Percentiles rank a stretch among this genome's conserved stretches.
Conservation (phyloP, 208 protist species). For the Leishmania major region DNA sequence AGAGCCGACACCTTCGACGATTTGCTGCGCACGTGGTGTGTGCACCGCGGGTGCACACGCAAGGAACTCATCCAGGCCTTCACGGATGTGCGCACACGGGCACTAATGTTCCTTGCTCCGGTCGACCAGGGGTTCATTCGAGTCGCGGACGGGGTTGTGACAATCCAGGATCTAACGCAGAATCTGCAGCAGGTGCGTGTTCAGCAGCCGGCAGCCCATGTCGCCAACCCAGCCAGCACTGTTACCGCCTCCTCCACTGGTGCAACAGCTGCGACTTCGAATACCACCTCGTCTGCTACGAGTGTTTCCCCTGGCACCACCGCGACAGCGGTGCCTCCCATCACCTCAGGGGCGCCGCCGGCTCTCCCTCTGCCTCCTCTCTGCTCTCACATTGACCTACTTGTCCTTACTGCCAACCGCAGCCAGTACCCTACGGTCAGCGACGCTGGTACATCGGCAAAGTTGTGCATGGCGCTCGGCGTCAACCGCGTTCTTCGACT, state of each 20-base stretch:
- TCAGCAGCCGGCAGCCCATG: background rate
- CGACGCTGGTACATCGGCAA: conserved; percentile 49
- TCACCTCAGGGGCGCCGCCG: background rate
- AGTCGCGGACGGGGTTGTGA: conserved; percentile 76
- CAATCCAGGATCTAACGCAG: conserved; percentile 37
- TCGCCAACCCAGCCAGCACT: background rate
- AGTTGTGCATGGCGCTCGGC: conserved; percentile 66
- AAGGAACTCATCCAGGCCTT: conserved; percentile 80
- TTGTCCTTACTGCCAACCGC: conserved; percentile 64
- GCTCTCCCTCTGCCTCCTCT: conserved; percentile 25
- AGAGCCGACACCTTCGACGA: conserved; percentile 26
- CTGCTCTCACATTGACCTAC: conserved; percentile 47
- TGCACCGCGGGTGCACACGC: conserved; percentile 74
- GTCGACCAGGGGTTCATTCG: conserved; percentile 48
- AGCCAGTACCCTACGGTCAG: conserved; percentile 32
- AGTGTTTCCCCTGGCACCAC: conserved; percentile 1
- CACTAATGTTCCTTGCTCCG: conserved; percentile 62
- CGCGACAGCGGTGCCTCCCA: background rate
- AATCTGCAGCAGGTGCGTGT: conserved; percentile 17
- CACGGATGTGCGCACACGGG: conserved; percentile 36
- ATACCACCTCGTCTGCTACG: background rate
- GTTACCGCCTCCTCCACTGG: background rate
- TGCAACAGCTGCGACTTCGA: conserved; percentile 2
- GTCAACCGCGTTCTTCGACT: conserved; percentile 76
- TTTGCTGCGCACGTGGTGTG: conserved; percentile 39